Base-by-base conservation (phyloP, 192 early-diverging fungal genomes). In the Entomortierella parvispora region DNA sequence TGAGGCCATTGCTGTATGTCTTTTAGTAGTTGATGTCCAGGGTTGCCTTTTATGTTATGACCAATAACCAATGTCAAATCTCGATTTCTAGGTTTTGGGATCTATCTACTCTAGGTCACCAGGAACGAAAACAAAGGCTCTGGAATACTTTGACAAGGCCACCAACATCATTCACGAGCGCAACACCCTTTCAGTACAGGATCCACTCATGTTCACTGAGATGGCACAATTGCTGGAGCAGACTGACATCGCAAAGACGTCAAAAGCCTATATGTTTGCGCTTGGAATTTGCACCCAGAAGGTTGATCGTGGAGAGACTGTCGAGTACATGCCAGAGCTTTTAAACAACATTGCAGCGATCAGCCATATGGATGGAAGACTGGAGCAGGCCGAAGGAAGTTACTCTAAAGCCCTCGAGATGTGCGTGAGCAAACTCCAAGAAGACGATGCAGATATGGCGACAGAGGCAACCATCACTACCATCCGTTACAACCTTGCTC, bases 321-420 rank as follows among this genome's bases (percentile, higher is more conserved):
- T 70, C 0, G 68, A 75, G 23, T 70, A 70, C 43, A 68, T 85
- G 52, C 71, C 90, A 0, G 93, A 94, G 66, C 79, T 97, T n/a
- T 83, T 92, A 77, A 97, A 94, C 68, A 96, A 97, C 71, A 84
- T 97, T 46, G 95, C 87, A n/a, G 93, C 86, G 2, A 84, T 95
- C 62, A 86, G 88, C 48, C 93, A 94, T 37, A 60, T 87, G 42
- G 74, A 77, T 45, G 74, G 74, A 11, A 43, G 66, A 23, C 25
- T 77, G 40, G 74, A 77, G 7, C 53, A 80, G 2, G 84, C 80
- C 0, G 80, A 84, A 42, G 69, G 70, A 10, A 71, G 79, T 29
- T 88, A 90, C 66, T 63, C 64, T 5, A 68, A 81, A 12, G 85
- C 87, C 28, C 51, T 86, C 34, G 72, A 87, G 26, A 62, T 76